Base-by-base conservation (phyloP, 2,329 filamentous ascomycete species). In the Cladosporium sp. region DNA sequence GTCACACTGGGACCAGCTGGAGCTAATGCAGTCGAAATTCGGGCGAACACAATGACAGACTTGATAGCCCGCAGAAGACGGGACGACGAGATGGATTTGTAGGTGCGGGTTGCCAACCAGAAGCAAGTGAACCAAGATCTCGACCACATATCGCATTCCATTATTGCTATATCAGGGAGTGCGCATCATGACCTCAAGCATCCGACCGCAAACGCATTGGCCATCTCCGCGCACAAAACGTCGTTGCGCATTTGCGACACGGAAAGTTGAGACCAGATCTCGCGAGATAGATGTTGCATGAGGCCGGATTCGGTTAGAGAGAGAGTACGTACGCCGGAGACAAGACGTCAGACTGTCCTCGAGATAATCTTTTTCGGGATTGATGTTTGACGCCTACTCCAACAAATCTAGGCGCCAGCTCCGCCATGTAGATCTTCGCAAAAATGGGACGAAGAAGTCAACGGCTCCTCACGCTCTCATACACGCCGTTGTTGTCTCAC, bases 391-490 rank as follows among this genome's bases (percentile, higher is more conserved):
- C 14, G 49, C 12, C 49, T 54, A 54, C 41, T 47, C 41, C n/a
- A 47, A n/a, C 24, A 18, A 30, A 30, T 28, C 49, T 30, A 54
- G 28, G 28, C 24, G 28, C 49, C 24, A 54, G 24, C 49, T 30
- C 28, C 49, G 18, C 28, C 49, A 54, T 21, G 38, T 21, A 58
- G 55, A 58, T 58, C 55, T 52, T 63, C 47, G 32, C 10, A 36
- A n/a, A n/a, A 54, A 41, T 36, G 32, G 32, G 21, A 8, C 34
- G 26, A 47, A 21, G 32, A 36, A 15, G 28, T 32, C 60, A 63
- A 63, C 60, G 60, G 60, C 49, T 63, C 59, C 47, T 47, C 59
- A 36, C 32, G 32, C 32, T 49, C 49, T 63, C 60, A 63, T 8
- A 55, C 60, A 32, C 60, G 60, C 60, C 60, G 60, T 63, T 63